phyloP scores from a whole-genome alignment of 2,329 filamentous ascomycete genomes.

The Paracoccidioides lutzii region DNA sequence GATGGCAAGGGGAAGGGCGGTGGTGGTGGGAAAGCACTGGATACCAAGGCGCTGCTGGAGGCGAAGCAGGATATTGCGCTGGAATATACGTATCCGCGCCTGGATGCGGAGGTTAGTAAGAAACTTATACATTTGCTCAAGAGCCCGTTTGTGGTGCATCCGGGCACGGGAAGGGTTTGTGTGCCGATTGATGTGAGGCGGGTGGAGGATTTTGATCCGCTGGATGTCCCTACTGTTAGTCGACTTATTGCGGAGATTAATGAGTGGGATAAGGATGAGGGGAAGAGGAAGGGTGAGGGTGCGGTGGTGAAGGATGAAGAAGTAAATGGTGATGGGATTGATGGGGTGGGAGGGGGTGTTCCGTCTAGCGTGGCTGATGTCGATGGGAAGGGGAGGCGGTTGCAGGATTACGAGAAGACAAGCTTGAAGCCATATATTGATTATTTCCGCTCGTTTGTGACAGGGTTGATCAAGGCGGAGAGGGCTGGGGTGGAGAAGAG shows the following conservation, averaged over 20 bases:
- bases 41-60: constrained; percentile 60
- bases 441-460: constrained; percentile 72
- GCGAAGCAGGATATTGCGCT: constrained; percentile 93
- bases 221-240: constrained; percentile 79
- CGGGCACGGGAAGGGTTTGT: constrained; percentile 84
- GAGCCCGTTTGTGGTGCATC: constrained; percentile 90
- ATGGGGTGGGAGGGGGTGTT: neutral
- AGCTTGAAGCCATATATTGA: constrained; percentile 87
- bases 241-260: constrained; percentile 76
- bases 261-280: constrained; percentile 46
- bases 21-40: constrained; percentile 40
- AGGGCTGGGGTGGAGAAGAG: constrained; percentile 38
- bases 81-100: constrained; percentile 93
- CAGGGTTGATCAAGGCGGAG: constrained; percentile 64
- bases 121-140: constrained; percentile 97
- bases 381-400: constrained; percentile 29
- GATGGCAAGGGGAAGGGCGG: constrained; percentile 35
- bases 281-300: constrained; percentile 11
- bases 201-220: constrained; percentile 74
- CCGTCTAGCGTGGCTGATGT: constrained; percentile 13
- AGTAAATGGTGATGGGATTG: neutral
- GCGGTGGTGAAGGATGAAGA: constrained; percentile 21
- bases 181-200: constrained; percentile 73
- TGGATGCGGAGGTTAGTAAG: constrained; percentile 95
- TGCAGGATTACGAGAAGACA: constrained; percentile 94